These are phyloP conservation scores for Colletotrichum siamense DNA, from an alignment of 2,329 filamentous ascomycete species.

Conservation along the genomic window DNA sequence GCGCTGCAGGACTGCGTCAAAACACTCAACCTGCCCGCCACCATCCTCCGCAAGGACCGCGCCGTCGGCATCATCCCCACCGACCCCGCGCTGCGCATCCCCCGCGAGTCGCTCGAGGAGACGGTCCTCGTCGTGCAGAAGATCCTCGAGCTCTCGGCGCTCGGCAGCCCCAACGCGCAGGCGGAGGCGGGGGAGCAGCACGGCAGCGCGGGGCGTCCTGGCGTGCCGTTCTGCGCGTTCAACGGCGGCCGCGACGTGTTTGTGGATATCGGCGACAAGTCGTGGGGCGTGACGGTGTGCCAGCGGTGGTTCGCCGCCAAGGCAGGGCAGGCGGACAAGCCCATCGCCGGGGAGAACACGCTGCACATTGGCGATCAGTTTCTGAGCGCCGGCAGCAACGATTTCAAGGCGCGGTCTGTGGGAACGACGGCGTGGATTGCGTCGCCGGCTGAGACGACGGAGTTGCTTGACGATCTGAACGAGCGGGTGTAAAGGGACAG, in stretches of 20 bases:
- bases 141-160: conserved; percentile 80
- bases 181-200: conserved; percentile 17
- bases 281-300: conserved; percentile 91
- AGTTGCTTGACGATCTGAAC: conserved; percentile 83
- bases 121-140: conserved; percentile 95
- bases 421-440: conserved; percentile 98
- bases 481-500: conserved; percentile 47
- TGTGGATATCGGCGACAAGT: conserved; percentile 98
- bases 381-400: conserved; percentile 91
- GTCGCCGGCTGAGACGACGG: conserved; percentile 87
- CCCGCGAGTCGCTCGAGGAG: conserved; percentile 91
- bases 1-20: conserved; percentile 83
- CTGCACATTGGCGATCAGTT: conserved; percentile 98
- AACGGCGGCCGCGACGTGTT: conserved; percentile 98
- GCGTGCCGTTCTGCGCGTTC: conserved; percentile 93
- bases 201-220: conserved; percentile 18
- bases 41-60: conserved; percentile 85
- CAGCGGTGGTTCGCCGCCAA: conserved; percentile 80
- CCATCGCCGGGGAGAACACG: conserved; percentile 76
- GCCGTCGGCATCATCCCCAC: conserved; percentile 80
- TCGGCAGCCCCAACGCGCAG: conserved; percentile 33
- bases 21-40: conserved; percentile 80
- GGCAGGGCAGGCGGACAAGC: conserved; percentile 49
- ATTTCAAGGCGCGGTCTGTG: conserved; percentile 92
- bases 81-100: conserved; percentile 69